Percentiles rank a stretch among this genome's conserved stretches.
These are phyloP conservation scores for Eucalyptus regnans DNA, from an alignment of 345 rosid species.

Conservation along the genomic window DNA sequence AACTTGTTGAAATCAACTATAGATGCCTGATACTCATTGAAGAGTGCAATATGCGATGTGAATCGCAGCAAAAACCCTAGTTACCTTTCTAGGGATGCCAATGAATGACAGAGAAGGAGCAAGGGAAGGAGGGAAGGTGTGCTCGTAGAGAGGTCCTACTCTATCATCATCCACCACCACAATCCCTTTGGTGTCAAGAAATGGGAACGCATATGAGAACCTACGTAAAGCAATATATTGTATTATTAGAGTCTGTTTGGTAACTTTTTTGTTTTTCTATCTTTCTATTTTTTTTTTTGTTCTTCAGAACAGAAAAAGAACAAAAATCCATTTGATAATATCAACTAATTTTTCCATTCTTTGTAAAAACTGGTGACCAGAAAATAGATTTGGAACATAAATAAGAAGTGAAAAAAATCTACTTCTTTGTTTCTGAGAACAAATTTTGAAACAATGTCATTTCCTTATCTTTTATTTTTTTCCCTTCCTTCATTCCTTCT, in stretches of 20 bases:
- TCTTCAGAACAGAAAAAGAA: rapidly evolving
- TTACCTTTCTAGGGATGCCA: slow-evolving; percentile 87
- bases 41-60: not conserved
- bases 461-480: rapidly evolving
- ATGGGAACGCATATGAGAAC: slow-evolving; percentile 77
- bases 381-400: too few species aligned
- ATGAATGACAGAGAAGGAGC: slow-evolving; percentile 85
- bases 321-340: rapidly evolving
- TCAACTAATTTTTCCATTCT: rapidly evolving
- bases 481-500: too few species aligned
- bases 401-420: too few species aligned
- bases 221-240: slow-evolving; percentile 2
- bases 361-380: rapidly evolving
- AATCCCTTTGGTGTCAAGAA: slow-evolving; percentile 94
- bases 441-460: too few species aligned
- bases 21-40: not conserved
- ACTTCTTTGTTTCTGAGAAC: too few species aligned
- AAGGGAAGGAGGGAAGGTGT: slow-evolving; percentile 86
- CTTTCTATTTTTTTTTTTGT: rapidly evolving
- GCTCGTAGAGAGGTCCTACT: slow-evolving; percentile 86
- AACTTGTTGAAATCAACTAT: not conserved
- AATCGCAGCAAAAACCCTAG: not conserved
- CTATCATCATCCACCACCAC: slow-evolving; percentile 75
- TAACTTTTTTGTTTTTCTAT: too few species aligned
- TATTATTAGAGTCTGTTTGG: rapidly evolving